Percentiles rank a stretch among this genome's conserved stretches.
phyloP scores from a whole-genome alignment of 108 stramenopile genomes.

The Bacterosira constricta region DNA sequence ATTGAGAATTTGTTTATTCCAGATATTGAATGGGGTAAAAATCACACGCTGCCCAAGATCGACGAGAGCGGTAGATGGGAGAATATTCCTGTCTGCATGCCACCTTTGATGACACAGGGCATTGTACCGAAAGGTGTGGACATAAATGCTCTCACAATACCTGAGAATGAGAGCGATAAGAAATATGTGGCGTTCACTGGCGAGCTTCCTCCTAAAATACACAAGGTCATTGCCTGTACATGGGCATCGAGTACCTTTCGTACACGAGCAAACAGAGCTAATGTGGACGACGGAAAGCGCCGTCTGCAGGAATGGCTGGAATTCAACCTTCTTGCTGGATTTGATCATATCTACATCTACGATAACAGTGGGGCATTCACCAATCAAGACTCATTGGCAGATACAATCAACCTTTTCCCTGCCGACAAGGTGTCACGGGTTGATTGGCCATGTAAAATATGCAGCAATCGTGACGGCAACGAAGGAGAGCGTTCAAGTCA shows the following conservation, averaged over 20 bases:
- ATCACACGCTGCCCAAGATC: constrained; percentile 71
- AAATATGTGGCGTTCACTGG: constrained; percentile 20
- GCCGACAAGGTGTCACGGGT: constrained; percentile 73
- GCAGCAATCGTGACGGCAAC: constrained; percentile 83
- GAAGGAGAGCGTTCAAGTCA: constrained; percentile 86
- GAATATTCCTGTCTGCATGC: constrained; percentile 69
- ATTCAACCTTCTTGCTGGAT: constrained; percentile 74
- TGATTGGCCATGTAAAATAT: constrained; percentile 82
- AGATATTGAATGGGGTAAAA: constrained; percentile 64
- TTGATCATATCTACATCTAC: constrained; percentile 87
- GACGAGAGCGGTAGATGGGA: constrained; percentile 88
- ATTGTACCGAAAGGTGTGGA: constrained; percentile 38
- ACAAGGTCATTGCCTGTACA: constrained; percentile 76
- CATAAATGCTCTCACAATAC: constrained; percentile 11
- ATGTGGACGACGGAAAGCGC: constrained; percentile 76
- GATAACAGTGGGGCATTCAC: constrained; percentile 85
- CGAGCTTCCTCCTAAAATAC: constrained; percentile 42
- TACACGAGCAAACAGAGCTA: constrained; percentile 70
- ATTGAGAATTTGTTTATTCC: constrained; percentile 54
- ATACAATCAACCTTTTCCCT: constrained; percentile 68
- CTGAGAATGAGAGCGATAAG: constrained; percentile 18
- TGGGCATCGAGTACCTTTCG: constrained; percentile 83
- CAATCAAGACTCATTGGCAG: constrained; percentile 64
- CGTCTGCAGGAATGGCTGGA: constrained; percentile 85
- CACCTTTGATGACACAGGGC: constrained; percentile 41